These are phyloP conservation scores for Xerocomellus intermedius DNA, from an alignment of 768 basidiomycete species.

Conservation along the genomic window DNA sequence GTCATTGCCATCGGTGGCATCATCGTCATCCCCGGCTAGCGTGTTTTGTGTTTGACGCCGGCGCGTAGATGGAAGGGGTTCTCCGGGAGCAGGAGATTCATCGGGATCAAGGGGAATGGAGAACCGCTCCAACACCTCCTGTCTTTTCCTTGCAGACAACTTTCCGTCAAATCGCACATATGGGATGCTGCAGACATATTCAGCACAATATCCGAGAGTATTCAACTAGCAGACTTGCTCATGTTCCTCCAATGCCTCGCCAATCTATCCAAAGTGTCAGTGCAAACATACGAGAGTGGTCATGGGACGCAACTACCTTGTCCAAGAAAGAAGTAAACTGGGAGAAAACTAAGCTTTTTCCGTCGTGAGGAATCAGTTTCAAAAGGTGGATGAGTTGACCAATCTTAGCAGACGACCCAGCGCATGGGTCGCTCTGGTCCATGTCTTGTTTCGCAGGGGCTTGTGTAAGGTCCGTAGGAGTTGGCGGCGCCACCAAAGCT, in stretches of 20 bases:
- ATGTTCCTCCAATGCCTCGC: conserved; percentile 59
- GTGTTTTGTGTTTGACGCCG: conserved; percentile 4
- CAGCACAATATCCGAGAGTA: neutral
- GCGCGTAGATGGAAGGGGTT: conserved; percentile 13
- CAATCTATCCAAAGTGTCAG: conserved; percentile 51
- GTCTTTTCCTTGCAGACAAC: conserved; percentile 77
- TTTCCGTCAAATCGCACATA: conserved; percentile 84
- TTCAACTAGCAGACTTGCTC: conserved; percentile 42
- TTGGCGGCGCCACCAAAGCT: conserved; percentile 61
- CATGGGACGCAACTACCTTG: conserved; percentile 45
- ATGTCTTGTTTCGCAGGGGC: conserved; percentile 42
- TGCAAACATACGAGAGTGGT: neutral
- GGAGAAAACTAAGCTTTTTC: conserved; percentile 87
- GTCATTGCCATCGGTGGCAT: conserved; percentile 29
- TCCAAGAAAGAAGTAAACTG: conserved; percentile 87
- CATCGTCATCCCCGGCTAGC: conserved; percentile 10
- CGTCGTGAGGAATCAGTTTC: conserved; percentile 58
- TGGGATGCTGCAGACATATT: conserved; percentile 50
- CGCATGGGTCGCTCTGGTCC: conserved; percentile 40
- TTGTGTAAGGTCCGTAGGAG: conserved; percentile 70
- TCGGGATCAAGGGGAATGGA: conserved; percentile 58
- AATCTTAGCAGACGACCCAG: conserved; percentile 79
- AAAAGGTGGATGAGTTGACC: conserved; percentile 77
- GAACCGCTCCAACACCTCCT: conserved; percentile 74
- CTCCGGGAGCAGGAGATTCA: conserved; percentile 16